Conservation (phyloP, 352 stramenopile genomes). For the Pythium aristosporum region DNA sequence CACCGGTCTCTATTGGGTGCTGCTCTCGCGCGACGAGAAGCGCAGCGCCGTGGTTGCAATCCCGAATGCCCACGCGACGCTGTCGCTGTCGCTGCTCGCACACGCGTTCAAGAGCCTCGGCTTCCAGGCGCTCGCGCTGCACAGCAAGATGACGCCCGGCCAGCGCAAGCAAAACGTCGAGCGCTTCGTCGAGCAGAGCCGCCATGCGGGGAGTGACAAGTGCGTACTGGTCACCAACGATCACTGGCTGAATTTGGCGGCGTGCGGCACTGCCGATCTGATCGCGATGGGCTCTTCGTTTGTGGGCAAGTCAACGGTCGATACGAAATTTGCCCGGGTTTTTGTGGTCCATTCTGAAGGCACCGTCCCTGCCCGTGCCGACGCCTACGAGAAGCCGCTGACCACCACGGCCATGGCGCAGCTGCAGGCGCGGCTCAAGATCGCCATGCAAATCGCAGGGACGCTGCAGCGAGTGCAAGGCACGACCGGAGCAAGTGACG, state of each 20-base stretch:
- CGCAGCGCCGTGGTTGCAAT: conserved; percentile 53
- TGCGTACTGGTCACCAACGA: conserved; percentile 63
- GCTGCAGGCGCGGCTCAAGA: conserved; percentile 49
- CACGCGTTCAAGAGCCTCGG: conserved; percentile 54
- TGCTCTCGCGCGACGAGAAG: conserved; percentile 39
- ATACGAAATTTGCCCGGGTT: conserved; percentile 39
- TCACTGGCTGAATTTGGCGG: conserved; percentile 42
- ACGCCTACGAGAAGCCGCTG: conserved; percentile 32
- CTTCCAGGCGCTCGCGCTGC: conserved; percentile 58
- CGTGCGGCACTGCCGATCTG: conserved; percentile 36
- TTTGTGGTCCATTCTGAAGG: conserved; percentile 20
- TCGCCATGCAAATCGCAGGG: conserved; percentile 56
- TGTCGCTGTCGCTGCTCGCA: conserved; percentile 38
- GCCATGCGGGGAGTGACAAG: conserved; percentile 17
- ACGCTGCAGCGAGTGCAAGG: conserved; percentile 43
- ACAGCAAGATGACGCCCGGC: conserved; percentile 62
- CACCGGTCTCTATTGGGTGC: conserved; percentile 56
- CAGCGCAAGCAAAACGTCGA: conserved; percentile 59
- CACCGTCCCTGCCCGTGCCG: conserved; percentile 16
- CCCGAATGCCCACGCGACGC: conserved; percentile 30
- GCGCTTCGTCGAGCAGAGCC: conserved; percentile 27
- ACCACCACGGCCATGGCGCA: conserved; percentile 35
- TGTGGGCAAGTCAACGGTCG: conserved; percentile 2
- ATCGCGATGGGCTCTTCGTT: conserved; percentile 30
- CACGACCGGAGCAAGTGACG: conserved; percentile 10